Evolutionary conservation across 441 rosid genomes (phyloP), one percentile per base, ranked within the genome.

Genomic region (Arabidopsis lyrata): DNA sequence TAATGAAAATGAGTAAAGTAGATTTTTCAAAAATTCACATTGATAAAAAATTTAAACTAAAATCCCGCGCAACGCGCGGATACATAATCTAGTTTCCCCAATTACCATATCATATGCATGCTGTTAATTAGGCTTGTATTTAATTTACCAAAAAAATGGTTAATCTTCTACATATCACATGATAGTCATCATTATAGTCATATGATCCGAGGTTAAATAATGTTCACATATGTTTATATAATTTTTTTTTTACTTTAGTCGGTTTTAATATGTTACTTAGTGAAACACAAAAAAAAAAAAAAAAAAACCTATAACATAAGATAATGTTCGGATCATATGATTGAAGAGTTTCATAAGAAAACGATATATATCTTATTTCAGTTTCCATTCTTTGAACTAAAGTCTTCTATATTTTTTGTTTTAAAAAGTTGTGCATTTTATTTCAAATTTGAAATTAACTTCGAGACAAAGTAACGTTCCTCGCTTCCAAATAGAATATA

Each of bases 401-500:
- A 48, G 58, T 59, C 57, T 45, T 69, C 48, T 45, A 69, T 8
- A 57, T 8, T 8, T 8, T 48, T 31, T 20, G 6, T 45, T 29
- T 63, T 2, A 3, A 5, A 24, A 5, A 10, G 12, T 22, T 24
- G 48, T 60, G 16, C 39, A 36, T 36, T 24, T 6, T 49, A 27
- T 31, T 38, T 60, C 22, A 36, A 5, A 16, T n/a, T 34, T 22
- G 48, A 66, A 38, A 66, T 66, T 31, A 66, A 39, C 62, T 54
- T 68, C 18, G 18, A 55, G 63, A 68, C 72, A 68, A 55, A 68
- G 72, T 55, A 54, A 68, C 32, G 53, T 68, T 55, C 72, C 18
- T 55, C 42, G 10, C 8, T 41, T 68, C 29, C 16, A 41, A 27
- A 52, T 50, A 50, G 4, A 31, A 29, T 15, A 53, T 54, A 58